Evolutionary conservation across 2,329 filamentous ascomycete species (phyloP), one percentile per base, ranked within the genome.

Genomic region (Fusarium keratoplasticum): DNA sequence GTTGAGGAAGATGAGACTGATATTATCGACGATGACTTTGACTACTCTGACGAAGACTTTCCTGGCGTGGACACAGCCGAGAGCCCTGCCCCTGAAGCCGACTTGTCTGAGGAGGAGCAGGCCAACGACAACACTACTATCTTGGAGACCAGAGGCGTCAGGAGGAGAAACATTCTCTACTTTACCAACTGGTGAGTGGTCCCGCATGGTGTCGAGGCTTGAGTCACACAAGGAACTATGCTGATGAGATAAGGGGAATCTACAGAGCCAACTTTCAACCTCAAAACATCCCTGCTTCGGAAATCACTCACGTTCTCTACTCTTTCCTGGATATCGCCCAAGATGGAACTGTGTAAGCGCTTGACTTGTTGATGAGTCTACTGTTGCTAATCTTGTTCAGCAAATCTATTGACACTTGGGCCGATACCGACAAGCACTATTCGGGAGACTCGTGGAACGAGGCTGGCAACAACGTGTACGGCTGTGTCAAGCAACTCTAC

Each of bases 401-500:
- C 2, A 73, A 71, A 66, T 77, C 81, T 4, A 78, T 75, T 1
- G 82, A 84, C 7, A 27, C 69, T 0, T 80, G 62, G 84, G 88
- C 81, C 4, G 83, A 95, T 68, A 72, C 86, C 0, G 86, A 95
- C 62, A 94, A 93, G 78, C 92, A 91, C 78, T 95, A 94, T 76
- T 82, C 89, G 0, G 85, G 82, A 14, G 94, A 96, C 80, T 73
- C 89, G 2, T 89, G 87, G 86, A 87, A 87, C 29, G 88, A 90
- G 66, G 70, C 67, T 8, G 84, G 90, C 6, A 89, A 85, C 67
- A 95, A 96, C 78, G 89, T 91, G 60, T 95, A 95, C 77, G 95
- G 95, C 44, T 93, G 90, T 78, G 82, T 95, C 72, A 95, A 95
- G 83, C 93, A 96, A 80, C 85, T 97, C 2, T 94, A 89, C 80